Base-by-base conservation (phyloP, 345 rosid genomes). In the Luvunga scandens region DNA sequence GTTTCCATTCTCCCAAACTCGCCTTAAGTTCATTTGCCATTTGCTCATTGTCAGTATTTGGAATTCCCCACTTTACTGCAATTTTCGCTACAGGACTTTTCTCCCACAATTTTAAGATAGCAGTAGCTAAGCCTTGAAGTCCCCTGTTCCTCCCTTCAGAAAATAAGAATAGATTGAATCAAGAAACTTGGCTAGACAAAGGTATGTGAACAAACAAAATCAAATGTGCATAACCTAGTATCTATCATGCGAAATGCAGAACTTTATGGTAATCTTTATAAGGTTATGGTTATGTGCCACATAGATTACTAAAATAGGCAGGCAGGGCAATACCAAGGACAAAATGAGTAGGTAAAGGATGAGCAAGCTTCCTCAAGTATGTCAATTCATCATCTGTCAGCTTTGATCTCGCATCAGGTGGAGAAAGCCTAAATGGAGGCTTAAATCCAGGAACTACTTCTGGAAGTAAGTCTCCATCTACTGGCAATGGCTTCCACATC, bases 401-500 rank as follows among this genome's bases (percentile, higher is more conserved):
- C 83, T 89, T 87, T 72, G 90, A 75, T 73, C 85, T 85, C 76
- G 78, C 85, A 66, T 79, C 73, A 13, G 94, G 91, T 66, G 91
- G 98, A 75, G 88, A 86, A 69, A 84, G 87, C 86, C 98, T 89
- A 61, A 81, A 56, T 14, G 95, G 95, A 79, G 89, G 83, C 85
- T n/a, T 85, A 80, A 88, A 94, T 72, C 97, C 91, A 61, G 86
- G 82, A 77, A 94, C 90, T 61, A 85, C 85, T 83, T 84, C 81
- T 13, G 95, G 94, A 79, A 94, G 95, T 84, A 90, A 82, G 81
- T 94, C 97, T 66, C 88, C 98, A 81, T 94, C 98, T 72, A 92
- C 90, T 2, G 98, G 98, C 86, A 92, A 83, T 66, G 98, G 98
- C 87, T 90, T 92, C 71, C 82, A 81, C 97, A 90, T 92, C 98